Evolutionary conservation across 2,329 filamentous ascomycete genomes (phyloP).

Genomic region (Reticulascus tulasneorum): DNA sequence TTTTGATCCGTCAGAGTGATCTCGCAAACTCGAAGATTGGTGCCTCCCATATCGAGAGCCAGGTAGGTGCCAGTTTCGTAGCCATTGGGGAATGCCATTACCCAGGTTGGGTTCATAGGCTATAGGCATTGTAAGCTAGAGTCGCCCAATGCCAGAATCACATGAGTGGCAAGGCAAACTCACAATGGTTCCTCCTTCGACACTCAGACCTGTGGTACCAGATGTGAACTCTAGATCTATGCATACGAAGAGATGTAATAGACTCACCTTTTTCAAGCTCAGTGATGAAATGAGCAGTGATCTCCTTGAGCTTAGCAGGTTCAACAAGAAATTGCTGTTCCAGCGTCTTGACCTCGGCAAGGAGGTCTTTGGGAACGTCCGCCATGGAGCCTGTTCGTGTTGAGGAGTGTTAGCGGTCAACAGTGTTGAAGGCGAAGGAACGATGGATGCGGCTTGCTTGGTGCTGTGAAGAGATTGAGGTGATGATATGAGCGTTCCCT

Average conservation of each 20-base stretch:
- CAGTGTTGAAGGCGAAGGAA: not conserved
- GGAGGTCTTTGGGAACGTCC: slow-evolving; percentile 82
- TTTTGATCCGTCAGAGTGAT: slow-evolving; percentile 83
- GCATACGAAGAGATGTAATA: not conserved
- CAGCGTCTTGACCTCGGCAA: slow-evolving; percentile 73
- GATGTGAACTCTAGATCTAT: slow-evolving; percentile 2
- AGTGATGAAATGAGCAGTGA: slow-evolving; percentile 82
- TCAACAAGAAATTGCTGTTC: slow-evolving; percentile 82
- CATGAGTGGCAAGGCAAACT: slow-evolving; percentile 32
- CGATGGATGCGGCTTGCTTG: slow-evolving; percentile 4
- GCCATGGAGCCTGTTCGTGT: slow-evolving; percentile 79
- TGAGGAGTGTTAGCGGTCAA: slow-evolving; percentile 9
- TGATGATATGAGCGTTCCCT: slow-evolving; percentile 14
- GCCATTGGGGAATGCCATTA: slow-evolving; percentile 83
- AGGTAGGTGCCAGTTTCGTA: slow-evolving; percentile 84
- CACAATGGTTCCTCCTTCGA: slow-evolving; percentile 90
- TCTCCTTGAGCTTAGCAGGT: slow-evolving; percentile 76
- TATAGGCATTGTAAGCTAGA: slow-evolving; percentile 36
- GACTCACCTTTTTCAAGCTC: slow-evolving; percentile 78
- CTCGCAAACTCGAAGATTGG: slow-evolving; percentile 91
- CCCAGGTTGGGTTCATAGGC: slow-evolving; percentile 99
- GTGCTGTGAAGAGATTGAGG: slow-evolving; percentile 9
- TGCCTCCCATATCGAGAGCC: slow-evolving; percentile 93
- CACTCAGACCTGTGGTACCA: slow-evolving; percentile 60
- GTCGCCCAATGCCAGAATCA: not conserved